Conservation (phyloP, 805 yeast species). For the Zygotorulaspora danielsina region DNA sequence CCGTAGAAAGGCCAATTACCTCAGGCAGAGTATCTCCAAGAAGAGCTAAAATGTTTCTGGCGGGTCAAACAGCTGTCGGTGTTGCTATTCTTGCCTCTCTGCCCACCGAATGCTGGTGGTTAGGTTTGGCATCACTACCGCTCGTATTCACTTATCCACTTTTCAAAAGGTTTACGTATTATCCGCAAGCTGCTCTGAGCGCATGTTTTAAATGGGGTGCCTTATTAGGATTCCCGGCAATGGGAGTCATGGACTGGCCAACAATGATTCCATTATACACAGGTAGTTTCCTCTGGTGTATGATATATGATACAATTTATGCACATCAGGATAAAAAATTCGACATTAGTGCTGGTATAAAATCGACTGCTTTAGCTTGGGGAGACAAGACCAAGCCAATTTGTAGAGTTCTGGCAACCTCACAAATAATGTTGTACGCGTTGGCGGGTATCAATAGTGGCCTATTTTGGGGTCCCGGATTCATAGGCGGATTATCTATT, state of each 20-base stretch:
- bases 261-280: constrained; percentile 75
- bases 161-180: constrained; percentile 91
- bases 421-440: constrained; percentile 61
- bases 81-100: constrained; percentile 63
- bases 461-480: constrained; percentile 73
- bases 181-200: constrained; percentile 83
- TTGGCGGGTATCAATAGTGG: constrained; percentile 71
- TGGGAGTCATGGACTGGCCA: constrained; percentile 74
- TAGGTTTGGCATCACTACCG: constrained; percentile 77
- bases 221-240: constrained; percentile 89
- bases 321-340: constrained; percentile 95
- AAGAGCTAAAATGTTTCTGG: constrained; percentile 68
- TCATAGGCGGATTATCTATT: constrained; percentile 56
- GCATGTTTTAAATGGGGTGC: constrained; percentile 94
- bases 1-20: constrained; percentile 89
- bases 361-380: constrained; percentile 95
- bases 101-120: constrained; percentile 74
- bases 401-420: constrained; percentile 55
- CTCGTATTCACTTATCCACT: constrained; percentile 85
- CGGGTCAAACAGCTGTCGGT: constrained; percentile 71
- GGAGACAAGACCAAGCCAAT: constrained; percentile 71
- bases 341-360: constrained; percentile 86
- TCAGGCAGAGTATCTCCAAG: constrained; percentile 70
- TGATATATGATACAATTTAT: constrained; percentile 92
- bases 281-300: constrained; percentile 84